Evolutionary conservation across 1,139 yeast species (phyloP).

Genomic region (Zygosaccharomyces sapae): DNA sequence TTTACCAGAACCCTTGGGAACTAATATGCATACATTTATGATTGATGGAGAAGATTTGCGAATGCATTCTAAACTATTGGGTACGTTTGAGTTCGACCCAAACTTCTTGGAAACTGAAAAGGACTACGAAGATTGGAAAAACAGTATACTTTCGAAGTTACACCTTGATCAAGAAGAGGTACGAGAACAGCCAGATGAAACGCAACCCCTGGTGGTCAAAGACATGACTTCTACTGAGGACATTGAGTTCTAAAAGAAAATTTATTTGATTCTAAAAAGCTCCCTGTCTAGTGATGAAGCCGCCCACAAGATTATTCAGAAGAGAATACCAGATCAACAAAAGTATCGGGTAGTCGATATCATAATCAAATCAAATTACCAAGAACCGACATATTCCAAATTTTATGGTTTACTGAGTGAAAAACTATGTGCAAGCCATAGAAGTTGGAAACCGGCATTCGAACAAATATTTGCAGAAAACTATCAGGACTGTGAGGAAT

Average conservation of each 20-base stretch:
- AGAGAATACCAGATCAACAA: slow-evolving; percentile 41
- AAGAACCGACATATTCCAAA: slow-evolving; percentile 84
- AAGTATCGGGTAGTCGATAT: slow-evolving; percentile 60
- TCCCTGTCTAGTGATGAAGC: slow-evolving; percentile 92
- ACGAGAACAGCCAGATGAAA: slow-evolving; percentile 15
- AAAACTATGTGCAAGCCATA: slow-evolving; percentile 49
- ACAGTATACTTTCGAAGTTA: slow-evolving; percentile 3
- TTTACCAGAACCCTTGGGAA: background rate
- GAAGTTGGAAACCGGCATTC: slow-evolving; percentile 57
- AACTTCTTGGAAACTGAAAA: slow-evolving; percentile 51
- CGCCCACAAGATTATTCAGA: slow-evolving; percentile 69
- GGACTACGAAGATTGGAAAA: slow-evolving; percentile 39
- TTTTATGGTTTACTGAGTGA: slow-evolving; percentile 79
- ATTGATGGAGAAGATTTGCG: slow-evolving; percentile 46
- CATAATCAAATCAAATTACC: slow-evolving; percentile 78
- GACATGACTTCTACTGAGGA: slow-evolving; percentile 71
- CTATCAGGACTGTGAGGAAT: slow-evolving; percentile 58
- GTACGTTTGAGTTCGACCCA: slow-evolving; percentile 51
- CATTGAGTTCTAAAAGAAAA: slow-evolving; percentile 62
- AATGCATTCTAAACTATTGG: slow-evolving; percentile 46
- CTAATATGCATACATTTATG: slow-evolving; percentile 54
- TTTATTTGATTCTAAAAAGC: slow-evolving; percentile 84
- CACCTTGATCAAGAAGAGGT: slow-evolving; percentile 3
- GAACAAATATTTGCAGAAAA: slow-evolving; percentile 50
- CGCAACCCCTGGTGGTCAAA: slow-evolving; percentile 19